Evolutionary conservation across 1,139 yeast species (phyloP).

Genomic region (Sugiyamaella pinicola): DNA sequence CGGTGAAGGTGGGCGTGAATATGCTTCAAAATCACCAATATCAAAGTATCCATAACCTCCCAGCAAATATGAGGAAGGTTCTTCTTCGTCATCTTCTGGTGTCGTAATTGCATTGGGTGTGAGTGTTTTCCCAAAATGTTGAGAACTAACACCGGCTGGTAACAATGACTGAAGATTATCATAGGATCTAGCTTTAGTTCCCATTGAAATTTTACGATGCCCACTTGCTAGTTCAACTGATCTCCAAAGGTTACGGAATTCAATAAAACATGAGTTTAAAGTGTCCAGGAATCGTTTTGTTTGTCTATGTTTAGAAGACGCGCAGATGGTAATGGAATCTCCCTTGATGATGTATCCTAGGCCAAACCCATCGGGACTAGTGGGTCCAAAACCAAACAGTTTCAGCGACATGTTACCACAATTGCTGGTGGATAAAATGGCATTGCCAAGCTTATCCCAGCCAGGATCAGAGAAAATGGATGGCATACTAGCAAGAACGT

Average conservation of each 20-base stretch:
- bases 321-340: constrained; percentile 82
- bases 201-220: constrained; percentile 20
- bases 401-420: constrained; percentile 88
- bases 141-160: constrained; percentile 19
- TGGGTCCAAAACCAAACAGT: constrained; percentile 92
- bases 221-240: constrained; percentile 27
- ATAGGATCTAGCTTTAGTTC: constrained; percentile 34
- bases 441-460: constrained; percentile 67
- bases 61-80: constrained; percentile 52
- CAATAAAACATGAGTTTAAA: constrained; percentile 65
- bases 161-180: constrained; percentile 28
- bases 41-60: constrained; percentile 84
- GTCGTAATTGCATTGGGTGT: constrained; percentile 19
- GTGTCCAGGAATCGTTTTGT: constrained; percentile 80
- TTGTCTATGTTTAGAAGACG: constrained; percentile 88
- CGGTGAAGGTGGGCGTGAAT: constrained; percentile 71
- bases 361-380: constrained; percentile 87
- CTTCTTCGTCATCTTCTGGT: constrained; percentile 36
- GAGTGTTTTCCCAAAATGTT: constrained; percentile 21
- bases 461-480: constrained; percentile 77
- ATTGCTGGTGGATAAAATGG: constrained; percentile 65
- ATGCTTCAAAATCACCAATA: constrained; percentile 59
- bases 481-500: constrained; percentile 48
- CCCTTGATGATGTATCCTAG: constrained; percentile 87
- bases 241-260: constrained; percentile 58